phyloP scores from a whole-genome alignment of 441 rosid genomes.

The Erysimum cheiri region DNA sequence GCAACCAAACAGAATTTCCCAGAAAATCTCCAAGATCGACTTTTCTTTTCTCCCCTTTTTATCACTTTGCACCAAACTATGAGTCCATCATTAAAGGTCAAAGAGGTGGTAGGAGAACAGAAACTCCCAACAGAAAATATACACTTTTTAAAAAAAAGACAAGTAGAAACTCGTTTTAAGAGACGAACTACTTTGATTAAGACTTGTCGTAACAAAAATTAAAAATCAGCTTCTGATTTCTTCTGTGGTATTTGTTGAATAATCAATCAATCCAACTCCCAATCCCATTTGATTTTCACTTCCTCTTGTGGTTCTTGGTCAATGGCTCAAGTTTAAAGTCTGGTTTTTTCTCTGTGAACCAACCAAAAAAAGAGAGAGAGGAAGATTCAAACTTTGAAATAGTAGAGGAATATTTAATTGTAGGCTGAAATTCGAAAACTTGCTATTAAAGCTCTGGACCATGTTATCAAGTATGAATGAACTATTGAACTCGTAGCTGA shows the following conservation, averaged over 20 bases:
- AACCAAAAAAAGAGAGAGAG: neutral
- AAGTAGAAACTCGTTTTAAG: neutral
- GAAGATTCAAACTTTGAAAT: constrained; percentile 22
- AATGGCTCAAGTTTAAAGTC: constrained; percentile 23
- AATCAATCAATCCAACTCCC: constrained; percentile 7
- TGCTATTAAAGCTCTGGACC: constrained; percentile 9
- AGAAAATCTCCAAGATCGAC: constrained; percentile 34
- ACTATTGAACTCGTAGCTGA: constrained; percentile 20
- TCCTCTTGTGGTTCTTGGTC: constrained; percentile 22
- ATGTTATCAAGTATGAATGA: neutral
- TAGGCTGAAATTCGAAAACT: neutral
- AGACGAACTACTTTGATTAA: constrained; percentile 38
- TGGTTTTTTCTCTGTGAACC: neutral
- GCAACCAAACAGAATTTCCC: constrained; percentile 24
- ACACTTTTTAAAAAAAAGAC: constrained; percentile 2
- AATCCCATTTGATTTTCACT: constrained; percentile 1
- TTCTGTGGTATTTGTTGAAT: constrained; percentile 26
- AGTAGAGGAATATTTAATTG: neutral
- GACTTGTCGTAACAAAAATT: constrained; percentile 14
- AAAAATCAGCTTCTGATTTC: constrained; percentile 9
- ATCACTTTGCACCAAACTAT: constrained; percentile 40
- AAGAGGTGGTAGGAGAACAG: constrained; percentile 38
- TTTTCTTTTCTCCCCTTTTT: neutral
- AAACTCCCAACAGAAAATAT: constrained; percentile 6
- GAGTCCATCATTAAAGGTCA: constrained; percentile 43